Conservation (phyloP, 768 basidiomycete species). For the Tephrocybe sp. region DNA sequence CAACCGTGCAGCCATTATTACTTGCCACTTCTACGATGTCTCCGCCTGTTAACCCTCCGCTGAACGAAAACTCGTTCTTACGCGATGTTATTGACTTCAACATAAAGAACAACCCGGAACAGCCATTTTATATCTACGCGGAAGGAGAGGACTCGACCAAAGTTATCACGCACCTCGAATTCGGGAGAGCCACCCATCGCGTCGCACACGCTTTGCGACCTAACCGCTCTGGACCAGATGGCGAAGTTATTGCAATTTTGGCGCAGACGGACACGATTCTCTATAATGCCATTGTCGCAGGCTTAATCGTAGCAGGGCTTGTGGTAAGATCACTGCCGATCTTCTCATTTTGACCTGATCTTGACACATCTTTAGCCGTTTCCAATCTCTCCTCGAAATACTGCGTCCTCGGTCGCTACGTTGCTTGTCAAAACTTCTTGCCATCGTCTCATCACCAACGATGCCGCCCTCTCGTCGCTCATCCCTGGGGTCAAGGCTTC, state of each 20-base stretch:
- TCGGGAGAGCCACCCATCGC: constrained; percentile 37
- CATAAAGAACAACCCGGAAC: constrained; percentile 8
- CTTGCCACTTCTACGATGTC: background rate
- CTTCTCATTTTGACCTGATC: background rate
- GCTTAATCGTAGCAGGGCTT: constrained; percentile 26
- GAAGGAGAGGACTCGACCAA: constrained; percentile 15
- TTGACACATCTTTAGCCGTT: constrained; percentile 24
- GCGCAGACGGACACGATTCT: constrained; percentile 28
- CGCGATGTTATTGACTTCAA: constrained; percentile 9
- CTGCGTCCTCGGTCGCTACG: constrained; percentile 14
- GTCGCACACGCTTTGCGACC: constrained; percentile 34
- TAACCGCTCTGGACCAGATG: constrained; percentile 19
- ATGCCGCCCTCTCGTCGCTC: constrained; percentile 18
- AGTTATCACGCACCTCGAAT: constrained; percentile 35
- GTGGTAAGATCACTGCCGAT: constrained; percentile 6
- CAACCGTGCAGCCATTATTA: background rate
- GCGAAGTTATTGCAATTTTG: constrained; percentile 28
- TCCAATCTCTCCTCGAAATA: constrained; percentile 25
- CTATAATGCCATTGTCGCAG: constrained; percentile 34
- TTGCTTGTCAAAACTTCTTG: constrained; percentile 29
- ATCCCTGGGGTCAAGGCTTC: constrained; percentile 17
- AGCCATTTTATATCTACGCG: constrained; percentile 19
- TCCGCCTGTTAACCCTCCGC: background rate
- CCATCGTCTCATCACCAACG: constrained; percentile 30
- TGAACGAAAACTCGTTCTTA: constrained; percentile 2